A percentile compares a stretch with the other conserved stretches of the same genome.
phyloP scores from a whole-genome alignment of 2,329 filamentous ascomycete genomes.

The Colletotrichum spaethianum region DNA sequence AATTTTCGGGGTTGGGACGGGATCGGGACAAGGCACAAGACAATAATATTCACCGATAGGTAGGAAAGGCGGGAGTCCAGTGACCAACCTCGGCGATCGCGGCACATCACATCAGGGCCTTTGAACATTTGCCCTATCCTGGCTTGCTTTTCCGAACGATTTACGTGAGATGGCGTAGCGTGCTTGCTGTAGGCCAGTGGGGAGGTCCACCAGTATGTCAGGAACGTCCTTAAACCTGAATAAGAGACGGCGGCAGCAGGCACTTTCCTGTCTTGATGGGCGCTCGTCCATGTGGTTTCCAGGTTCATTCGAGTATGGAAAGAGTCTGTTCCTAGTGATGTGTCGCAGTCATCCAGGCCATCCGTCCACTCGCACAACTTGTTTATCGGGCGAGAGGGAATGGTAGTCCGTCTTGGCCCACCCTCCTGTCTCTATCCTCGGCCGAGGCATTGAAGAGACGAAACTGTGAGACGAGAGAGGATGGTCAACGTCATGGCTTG shows the following conservation, averaged over 20 bases:
- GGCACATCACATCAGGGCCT: background rate
- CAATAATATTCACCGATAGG: background rate
- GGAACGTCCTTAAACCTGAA: background rate
- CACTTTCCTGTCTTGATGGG: background rate
- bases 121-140: background rate
- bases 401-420: background rate
- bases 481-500: background rate
- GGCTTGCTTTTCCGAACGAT: background rate
- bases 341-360: background rate
- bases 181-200: background rate
- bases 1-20: background rate
- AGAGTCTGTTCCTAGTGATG: background rate
- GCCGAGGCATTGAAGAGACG: conserved; percentile 19
- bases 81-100: conserved; percentile 14
- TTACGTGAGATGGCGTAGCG: background rate
- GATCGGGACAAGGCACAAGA: background rate
- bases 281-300: background rate
- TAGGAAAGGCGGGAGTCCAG: background rate
- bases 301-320: background rate
- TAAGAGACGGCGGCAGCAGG: background rate
- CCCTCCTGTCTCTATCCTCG: background rate
- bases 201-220: background rate
- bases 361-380: background rate
- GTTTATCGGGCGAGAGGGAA: background rate
- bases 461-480: conserved; percentile 6